These are phyloP conservation scores for Kokia cookei DNA, from an alignment of 441 rosid species.

Conservation along the genomic window DNA sequence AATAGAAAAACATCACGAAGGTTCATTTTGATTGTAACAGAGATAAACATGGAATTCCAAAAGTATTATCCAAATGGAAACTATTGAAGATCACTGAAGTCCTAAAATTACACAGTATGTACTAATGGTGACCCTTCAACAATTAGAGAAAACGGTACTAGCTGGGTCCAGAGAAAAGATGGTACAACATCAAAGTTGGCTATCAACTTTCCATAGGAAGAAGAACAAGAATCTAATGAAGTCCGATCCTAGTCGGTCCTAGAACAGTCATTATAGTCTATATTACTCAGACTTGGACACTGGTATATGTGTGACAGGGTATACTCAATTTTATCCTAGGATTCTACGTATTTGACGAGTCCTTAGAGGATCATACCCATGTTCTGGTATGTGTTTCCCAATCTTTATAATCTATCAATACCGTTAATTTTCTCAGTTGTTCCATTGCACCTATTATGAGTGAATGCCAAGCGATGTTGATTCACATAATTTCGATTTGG, in stretches of 20 bases:
- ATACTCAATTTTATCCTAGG: no score
- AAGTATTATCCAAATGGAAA: not conserved
- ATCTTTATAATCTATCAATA: not conserved
- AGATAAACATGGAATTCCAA: not conserved
- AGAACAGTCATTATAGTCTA: not conserved
- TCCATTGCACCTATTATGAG: not conserved
- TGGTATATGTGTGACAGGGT: no score
- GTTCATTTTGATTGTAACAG: not conserved
- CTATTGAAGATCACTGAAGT: no score
- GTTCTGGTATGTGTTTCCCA: not conserved
- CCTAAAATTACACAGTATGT: no score
- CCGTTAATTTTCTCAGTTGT: not conserved
- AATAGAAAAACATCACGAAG: not conserved
- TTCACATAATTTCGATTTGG: not conserved
- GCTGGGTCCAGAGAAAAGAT: not conserved
- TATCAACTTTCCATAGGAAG: not conserved
- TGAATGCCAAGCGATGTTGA: not conserved
- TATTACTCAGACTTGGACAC: no score
- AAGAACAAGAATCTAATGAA: not conserved
- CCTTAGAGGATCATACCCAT: not conserved
- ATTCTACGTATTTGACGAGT: no score
- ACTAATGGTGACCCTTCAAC: no score
- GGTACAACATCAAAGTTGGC: not conserved
- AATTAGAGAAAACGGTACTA: not conserved
- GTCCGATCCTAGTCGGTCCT: not conserved